These are phyloP conservation scores for Phenoliferia sp. DNA, from an alignment of 1,284 basidiomycete species.

Conservation along the genomic window DNA sequence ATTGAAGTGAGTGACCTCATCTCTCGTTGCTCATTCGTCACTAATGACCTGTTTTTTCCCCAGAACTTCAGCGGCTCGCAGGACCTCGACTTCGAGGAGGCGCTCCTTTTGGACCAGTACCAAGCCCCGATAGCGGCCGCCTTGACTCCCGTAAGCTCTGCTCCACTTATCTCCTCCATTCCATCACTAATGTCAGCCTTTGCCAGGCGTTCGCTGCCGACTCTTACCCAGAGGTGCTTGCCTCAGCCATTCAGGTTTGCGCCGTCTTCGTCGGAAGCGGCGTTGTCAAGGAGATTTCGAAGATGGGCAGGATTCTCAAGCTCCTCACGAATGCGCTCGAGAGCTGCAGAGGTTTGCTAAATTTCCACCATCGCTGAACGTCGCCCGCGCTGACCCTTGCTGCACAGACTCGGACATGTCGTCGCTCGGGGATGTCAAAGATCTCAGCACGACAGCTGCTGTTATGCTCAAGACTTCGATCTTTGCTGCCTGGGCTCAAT, in stretches of 20 bases:
- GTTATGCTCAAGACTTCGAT: constrained; percentile 93
- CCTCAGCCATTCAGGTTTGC: constrained; percentile 86
- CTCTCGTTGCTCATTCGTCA: background rate
- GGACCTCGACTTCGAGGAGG: constrained; percentile 88
- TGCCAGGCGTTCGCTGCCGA: constrained; percentile 73
- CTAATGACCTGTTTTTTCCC: background rate
- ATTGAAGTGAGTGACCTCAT: constrained; percentile 67
- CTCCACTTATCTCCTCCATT: background rate
- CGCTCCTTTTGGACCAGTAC: constrained; percentile 90
- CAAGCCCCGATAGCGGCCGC: constrained; percentile 98
- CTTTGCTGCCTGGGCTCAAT: constrained; percentile 90
- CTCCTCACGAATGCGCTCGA: constrained; percentile 72
- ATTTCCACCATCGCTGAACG: background rate
- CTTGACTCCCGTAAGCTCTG: constrained; percentile 67
- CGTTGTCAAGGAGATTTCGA: constrained; percentile 79
- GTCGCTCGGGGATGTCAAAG: constrained; percentile 77
- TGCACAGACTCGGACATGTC: constrained; percentile 69
- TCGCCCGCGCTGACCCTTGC: background rate
- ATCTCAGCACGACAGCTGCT: constrained; percentile 86
- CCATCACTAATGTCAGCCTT: background rate
- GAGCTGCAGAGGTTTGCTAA: constrained; percentile 66
- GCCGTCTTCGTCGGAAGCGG: constrained; percentile 94
- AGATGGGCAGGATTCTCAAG: constrained; percentile 93
- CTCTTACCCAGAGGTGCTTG: constrained; percentile 90
- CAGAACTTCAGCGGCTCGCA: constrained; percentile 79